These are phyloP conservation scores for Carex arenaria DNA, from an alignment of 202 grass and related monocot species.

Conservation along the genomic window DNA sequence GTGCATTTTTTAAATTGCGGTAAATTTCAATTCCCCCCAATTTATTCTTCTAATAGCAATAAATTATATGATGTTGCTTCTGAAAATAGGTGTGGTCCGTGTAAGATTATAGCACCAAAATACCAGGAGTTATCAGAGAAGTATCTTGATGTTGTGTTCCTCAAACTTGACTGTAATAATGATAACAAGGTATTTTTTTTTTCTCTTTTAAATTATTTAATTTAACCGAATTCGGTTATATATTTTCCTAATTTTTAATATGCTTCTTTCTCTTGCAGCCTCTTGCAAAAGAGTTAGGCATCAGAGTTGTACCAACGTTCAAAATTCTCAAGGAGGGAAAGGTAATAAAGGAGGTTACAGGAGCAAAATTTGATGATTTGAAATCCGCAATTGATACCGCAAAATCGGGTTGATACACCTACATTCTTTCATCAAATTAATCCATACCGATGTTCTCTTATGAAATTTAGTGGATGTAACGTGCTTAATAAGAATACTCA, in stretches of 20 bases:
- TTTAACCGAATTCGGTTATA: not conserved
- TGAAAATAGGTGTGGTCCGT: conserved; percentile 72
- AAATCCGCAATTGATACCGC: conserved; percentile 40
- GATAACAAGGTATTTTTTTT: conserved; percentile 58
- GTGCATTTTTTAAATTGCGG: not conserved
- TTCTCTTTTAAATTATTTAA: not conserved
- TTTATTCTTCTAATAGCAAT: not conserved
- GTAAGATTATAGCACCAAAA: conserved; percentile 77
- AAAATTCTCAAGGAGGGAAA: conserved; percentile 84
- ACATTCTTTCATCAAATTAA: conserved; percentile 1
- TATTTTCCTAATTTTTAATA: not conserved
- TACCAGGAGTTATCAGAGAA: conserved; percentile 79
- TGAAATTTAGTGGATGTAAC: not conserved
- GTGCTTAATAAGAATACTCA: not conserved
- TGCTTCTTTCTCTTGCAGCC: conserved; percentile 38
- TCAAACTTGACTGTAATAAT: conserved; percentile 88
- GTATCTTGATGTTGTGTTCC: conserved; percentile 65
- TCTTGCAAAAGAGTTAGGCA: conserved; percentile 76
- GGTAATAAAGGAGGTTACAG: conserved; percentile 76
- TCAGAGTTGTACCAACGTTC: conserved; percentile 92
- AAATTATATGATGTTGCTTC: not conserved
- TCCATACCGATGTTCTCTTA: not conserved
- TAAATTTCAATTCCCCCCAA: not conserved
- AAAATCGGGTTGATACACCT: conserved; percentile 52
- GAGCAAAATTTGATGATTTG: conserved; percentile 73